Base-by-base conservation (phyloP, 208 protist species). In the Crithidia thermophila region DNA sequence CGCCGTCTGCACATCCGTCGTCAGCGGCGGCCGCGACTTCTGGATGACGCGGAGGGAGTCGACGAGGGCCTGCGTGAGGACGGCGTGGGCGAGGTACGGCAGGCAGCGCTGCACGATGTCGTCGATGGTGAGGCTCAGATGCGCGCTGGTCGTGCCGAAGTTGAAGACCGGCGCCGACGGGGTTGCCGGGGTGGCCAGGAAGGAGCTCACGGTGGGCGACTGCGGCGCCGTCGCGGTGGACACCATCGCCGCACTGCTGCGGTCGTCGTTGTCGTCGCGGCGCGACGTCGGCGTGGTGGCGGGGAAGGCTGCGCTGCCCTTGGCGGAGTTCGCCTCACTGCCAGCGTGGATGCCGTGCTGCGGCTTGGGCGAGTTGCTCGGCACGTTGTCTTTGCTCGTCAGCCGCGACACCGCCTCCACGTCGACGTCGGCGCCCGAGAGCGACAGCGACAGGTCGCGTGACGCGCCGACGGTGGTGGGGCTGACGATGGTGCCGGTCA, bases 91-190 rank as follows among this genome's bases (percentile, higher is more conserved):
- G 37, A 96, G 67, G 43, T 84, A 75, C 18, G 85, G 81, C 52
- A 96, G 61, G 56, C 87, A 93, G 28, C 85, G 88, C 37, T 79
- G 77, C 0, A 94, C 79, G 34, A 94, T 67, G 49, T 86, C 79
- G 58, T 87, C 87, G 23, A 91, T 79, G 42, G 66, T 81, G 52
- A 74, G 52, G 34, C 45, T 67, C 20, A 59, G 30, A 49, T 72
- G 56, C 1, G 45, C 50, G 45, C 67, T 51, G 5, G 50, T 27
- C 10, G 61, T 64, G 61, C 43, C 28, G 21, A 59, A 14, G 39
- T 50, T 69, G 36, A 75, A 75, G 23, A 52, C 55, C 16, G 61
- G 49, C 39, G 66, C 59, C 14, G 23, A 69, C 18, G 72, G 37
- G 14, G 64, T 39, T 16, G 68, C 58, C 16, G 68, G 37, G 42